phyloP scores from a whole-genome alignment of 2,329 filamentous ascomycete genomes.

The Fusarium verticillioides region DNA sequence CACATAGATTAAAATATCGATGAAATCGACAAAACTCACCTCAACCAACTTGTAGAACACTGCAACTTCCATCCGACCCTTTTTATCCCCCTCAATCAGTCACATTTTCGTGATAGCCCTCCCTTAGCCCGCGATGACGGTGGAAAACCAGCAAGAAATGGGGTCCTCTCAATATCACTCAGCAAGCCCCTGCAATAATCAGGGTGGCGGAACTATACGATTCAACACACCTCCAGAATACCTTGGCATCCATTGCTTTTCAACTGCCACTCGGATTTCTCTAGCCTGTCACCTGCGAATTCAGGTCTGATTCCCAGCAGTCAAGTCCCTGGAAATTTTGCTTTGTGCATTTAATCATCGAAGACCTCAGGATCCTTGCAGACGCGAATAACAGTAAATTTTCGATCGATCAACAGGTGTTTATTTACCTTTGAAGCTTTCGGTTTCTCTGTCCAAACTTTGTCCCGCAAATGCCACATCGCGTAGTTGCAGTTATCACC shows the following conservation, averaged over 20 bases:
- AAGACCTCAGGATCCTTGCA: not conserved
- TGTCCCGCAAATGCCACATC: not conserved
- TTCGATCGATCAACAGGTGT: not conserved
- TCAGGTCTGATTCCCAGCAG: not conserved
- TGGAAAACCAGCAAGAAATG: constrained; percentile 28
- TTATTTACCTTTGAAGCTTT: not conserved
- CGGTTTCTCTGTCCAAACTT: not conserved
- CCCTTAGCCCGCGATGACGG: constrained; percentile 24
- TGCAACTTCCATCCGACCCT: not conserved
- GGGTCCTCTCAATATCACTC: constrained; percentile 16
- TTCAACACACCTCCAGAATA: constrained; percentile 12
- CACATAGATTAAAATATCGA: not conserved
- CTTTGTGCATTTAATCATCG: not conserved
- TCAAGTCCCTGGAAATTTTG: not conserved
- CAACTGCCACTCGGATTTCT: not conserved
- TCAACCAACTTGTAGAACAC: not conserved
- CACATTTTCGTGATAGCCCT: constrained; percentile 9
- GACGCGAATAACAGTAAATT: not conserved
- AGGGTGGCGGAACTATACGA: constrained; percentile 35
- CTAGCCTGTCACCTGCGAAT: not conserved
- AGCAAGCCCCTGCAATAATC: constrained; percentile 26
- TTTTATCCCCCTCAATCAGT: not conserved
- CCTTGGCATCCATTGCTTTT: constrained; percentile 27
- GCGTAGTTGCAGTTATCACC: not conserved
- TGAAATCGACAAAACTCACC: not conserved